Percentiles rank a stretch among this genome's conserved stretches.
These are phyloP conservation scores for Celoporthe dispersa DNA, from an alignment of 2,329 filamentous ascomycete species.

Conservation along the genomic window DNA sequence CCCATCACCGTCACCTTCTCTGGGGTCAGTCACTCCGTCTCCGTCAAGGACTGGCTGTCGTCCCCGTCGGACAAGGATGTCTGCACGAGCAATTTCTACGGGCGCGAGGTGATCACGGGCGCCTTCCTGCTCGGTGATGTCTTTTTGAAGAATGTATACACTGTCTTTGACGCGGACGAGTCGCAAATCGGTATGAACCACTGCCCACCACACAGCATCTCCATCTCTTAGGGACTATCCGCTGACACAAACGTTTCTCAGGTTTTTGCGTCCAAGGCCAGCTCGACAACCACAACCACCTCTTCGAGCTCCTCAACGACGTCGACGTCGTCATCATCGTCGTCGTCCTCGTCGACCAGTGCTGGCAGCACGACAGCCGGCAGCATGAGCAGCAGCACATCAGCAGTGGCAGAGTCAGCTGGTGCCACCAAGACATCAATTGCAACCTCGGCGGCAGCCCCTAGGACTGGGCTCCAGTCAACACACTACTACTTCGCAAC, in stretches of 20 bases:
- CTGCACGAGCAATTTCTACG: slow-evolving; percentile 76
- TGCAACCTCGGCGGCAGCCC: slow-evolving; percentile 32
- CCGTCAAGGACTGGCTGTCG: slow-evolving; percentile 72
- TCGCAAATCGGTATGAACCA: slow-evolving; percentile 60
- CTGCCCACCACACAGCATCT: not conserved
- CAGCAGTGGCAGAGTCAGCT: slow-evolving; percentile 33
- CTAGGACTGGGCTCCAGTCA: slow-evolving; percentile 30
- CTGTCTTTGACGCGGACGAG: slow-evolving; percentile 79
- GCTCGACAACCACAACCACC: slow-evolving; percentile 32
- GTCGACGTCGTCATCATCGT: not conserved
- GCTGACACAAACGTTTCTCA: slow-evolving; percentile 29
- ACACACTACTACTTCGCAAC: slow-evolving; percentile 23
- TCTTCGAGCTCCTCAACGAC: slow-evolving; percentile 20
- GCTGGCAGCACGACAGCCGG: slow-evolving; percentile 22
- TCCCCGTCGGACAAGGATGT: slow-evolving; percentile 47
- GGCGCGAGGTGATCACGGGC: slow-evolving; percentile 66
- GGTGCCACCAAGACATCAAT: slow-evolving; percentile 34
- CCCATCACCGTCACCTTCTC: slow-evolving; percentile 70
- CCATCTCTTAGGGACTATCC: not conserved
- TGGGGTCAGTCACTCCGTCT: slow-evolving; percentile 68
- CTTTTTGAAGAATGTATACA: slow-evolving; percentile 89
- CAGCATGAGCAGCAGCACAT: slow-evolving; percentile 23
- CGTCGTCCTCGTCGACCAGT: slow-evolving; percentile 12
- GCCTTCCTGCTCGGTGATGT: slow-evolving; percentile 84
- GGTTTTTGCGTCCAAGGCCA: slow-evolving; percentile 45